phyloP scores from a whole-genome alignment of 148 eudicot species.

The Beta vulgaris region DNA sequence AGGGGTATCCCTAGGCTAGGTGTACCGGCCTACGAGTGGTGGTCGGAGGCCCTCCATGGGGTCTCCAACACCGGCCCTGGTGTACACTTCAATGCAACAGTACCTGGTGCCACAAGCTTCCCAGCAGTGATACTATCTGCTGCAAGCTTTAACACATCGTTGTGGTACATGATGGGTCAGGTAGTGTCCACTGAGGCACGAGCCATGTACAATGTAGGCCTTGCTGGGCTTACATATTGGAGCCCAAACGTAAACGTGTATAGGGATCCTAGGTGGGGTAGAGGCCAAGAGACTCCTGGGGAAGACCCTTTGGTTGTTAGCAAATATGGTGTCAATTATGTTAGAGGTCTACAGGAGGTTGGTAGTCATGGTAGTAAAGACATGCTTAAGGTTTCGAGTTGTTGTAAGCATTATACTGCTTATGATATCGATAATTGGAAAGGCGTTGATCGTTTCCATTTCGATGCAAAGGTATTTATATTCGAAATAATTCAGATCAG shows the following conservation, averaged over 20 bases:
- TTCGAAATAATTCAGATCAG: no score
- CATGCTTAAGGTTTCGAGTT: constrained; percentile 41
- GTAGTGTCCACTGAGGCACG: constrained; percentile 44
- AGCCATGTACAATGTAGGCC: constrained; percentile 41
- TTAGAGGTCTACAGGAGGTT: constrained; percentile 35
- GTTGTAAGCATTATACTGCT: constrained; percentile 50
- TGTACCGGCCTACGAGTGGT: constrained; percentile 54
- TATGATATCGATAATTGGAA: constrained; percentile 49
- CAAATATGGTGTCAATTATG: constrained; percentile 34
- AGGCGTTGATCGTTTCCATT: constrained; percentile 40
- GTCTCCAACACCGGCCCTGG: constrained; percentile 45
- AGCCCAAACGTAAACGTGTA: constrained; percentile 42
- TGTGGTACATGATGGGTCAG: constrained; percentile 47
- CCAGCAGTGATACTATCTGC: constrained; percentile 55
- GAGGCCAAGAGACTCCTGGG: constrained; percentile 46
- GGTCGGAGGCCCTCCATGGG: constrained; percentile 73
- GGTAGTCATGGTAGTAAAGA: constrained; percentile 14
- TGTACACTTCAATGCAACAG: constrained; percentile 31
- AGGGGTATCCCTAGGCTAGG: constrained; percentile 46
- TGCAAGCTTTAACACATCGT: constrained; percentile 41
- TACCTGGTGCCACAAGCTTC: constrained; percentile 56
- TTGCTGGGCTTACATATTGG: constrained; percentile 44
- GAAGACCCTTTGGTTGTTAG: constrained; percentile 43
- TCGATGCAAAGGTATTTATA: constrained; percentile 37
- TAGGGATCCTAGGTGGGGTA: constrained; percentile 44